Conservation (phyloP, 23 red algal species). For the Porphyridium purpureum region DNA sequence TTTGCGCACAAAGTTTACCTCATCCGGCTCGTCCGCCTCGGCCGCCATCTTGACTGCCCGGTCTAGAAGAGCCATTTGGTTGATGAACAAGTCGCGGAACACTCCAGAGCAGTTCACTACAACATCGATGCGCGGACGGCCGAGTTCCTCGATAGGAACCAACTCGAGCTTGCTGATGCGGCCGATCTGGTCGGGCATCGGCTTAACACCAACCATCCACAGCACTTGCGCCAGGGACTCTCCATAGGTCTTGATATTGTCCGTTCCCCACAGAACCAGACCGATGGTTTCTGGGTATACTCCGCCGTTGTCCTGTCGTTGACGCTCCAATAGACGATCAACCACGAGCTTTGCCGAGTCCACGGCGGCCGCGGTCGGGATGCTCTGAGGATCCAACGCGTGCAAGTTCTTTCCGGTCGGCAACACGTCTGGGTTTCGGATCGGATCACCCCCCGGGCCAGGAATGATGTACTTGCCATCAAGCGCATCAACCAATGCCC, state of each 20-base stretch:
- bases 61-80: conserved; percentile 98
- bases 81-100: conserved; percentile 98
- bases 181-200: conserved; percentile 74
- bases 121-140: conserved; percentile 84
- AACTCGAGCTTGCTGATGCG: conserved; percentile 83
- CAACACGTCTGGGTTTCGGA: conserved; percentile 90
- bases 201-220: conserved; percentile 80
- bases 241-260: conserved; percentile 94
- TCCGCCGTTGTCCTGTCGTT: conserved; percentile 31
- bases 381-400: conserved; percentile 95
- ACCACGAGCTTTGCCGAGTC: conserved; percentile 78
- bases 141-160: conserved; percentile 81
- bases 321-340: conserved; percentile 70
- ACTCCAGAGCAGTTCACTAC: conserved; percentile 95
- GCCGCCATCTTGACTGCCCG: conserved; percentile 94
- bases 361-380: conserved; percentile 70
- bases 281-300: conserved; percentile 73
- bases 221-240: conserved; percentile 93
- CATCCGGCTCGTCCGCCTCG: conserved; percentile 63
- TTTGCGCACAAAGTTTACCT: conserved; percentile 91
- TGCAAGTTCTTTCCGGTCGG: conserved; percentile 99
- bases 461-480: conserved; percentile 78
- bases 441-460: conserved; percentile 91
- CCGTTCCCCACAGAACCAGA: conserved; percentile 92
- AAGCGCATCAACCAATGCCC: conserved; percentile 59